Evolutionary conservation across 2,329 filamentous ascomycete species (phyloP), one percentile per base, ranked within the genome.

Genomic region (Trichoderma lentiforme): DNA sequence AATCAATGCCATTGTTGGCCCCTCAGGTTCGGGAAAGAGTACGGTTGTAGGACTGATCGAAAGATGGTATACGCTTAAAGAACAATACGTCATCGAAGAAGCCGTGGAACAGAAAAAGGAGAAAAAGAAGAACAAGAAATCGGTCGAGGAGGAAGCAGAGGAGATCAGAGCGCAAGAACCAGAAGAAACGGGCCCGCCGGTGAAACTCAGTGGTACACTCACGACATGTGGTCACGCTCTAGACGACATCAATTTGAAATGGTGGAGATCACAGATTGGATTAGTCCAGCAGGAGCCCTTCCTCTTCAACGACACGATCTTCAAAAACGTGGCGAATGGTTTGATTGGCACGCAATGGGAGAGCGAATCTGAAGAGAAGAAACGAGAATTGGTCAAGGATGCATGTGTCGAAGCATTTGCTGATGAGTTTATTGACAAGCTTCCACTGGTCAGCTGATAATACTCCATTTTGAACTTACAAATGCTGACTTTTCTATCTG

Each of bases 21-120:
- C 91, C 0, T 92, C 90, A 3, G 92, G 92, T 0, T 90, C 87
- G 5, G 92, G 92, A 0, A 95, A 94, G 79, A 92, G 89, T 65
- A 94, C 92, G 0, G 89, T 94, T 30, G 88, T 93, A 0, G 91
- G 90, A 0, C 81, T 94, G 3, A 83, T 94, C 3, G 89, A 94
- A 77, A 84, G 91, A 36, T 94, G 91, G 90, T 94, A 94, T 77
- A 87, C 89, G 2, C 82, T 91, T 1, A 82, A 86, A 43, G 83
- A 86, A 6, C 85, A 89, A 72, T 81, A 86, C 70, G 75, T 84
- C n/a, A 84, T 89, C 32, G 84, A 83, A 15, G 86, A 85, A 77
- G 82, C 84, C 3, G 80, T 85, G 51, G 85, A 85, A 73, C 83
- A 84, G 76, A 83, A 86, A 73, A 82, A 82, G 76, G 84, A 83